Evolutionary conservation across 306 rosid genomes (phyloP).

Genomic region (Quercus parvula): DNA sequence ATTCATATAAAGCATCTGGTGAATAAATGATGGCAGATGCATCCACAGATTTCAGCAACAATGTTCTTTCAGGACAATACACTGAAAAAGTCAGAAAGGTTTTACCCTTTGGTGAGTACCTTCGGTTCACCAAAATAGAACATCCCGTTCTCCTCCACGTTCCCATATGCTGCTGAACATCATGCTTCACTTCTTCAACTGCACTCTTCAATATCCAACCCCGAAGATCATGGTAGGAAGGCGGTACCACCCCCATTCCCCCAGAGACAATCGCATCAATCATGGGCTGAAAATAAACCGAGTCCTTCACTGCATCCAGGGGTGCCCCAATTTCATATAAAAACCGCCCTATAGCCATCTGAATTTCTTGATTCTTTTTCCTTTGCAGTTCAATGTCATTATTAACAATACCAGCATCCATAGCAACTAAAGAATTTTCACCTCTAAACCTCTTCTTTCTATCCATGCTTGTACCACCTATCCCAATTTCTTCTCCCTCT

Average conservation of each 20-base stretch:
- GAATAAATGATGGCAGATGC: conserved; percentile 55
- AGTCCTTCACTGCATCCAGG: conserved; percentile 67
- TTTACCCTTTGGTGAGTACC: conserved; percentile 51
- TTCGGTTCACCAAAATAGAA: conserved; percentile 78
- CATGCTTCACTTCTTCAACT: conserved; percentile 68
- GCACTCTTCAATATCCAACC: conserved; percentile 82
- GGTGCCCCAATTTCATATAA: conserved; percentile 85
- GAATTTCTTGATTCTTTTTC: conserved; percentile 35
- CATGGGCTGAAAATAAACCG: conserved; percentile 79
- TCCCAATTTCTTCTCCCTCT: conserved; percentile 47
- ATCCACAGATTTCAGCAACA: conserved; percentile 70
- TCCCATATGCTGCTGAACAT: conserved; percentile 50
- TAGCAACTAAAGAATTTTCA: background rate
- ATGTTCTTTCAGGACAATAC: conserved; percentile 65
- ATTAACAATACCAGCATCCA: conserved; percentile 14
- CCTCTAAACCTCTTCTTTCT: too few species aligned
- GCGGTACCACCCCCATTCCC: conserved; percentile 42
- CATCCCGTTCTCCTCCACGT: conserved; percentile 77
- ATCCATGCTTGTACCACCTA: conserved; percentile 31
- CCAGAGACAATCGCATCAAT: conserved; percentile 72
- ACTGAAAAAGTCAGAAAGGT: conserved; percentile 45
- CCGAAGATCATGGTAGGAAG: conserved; percentile 65
- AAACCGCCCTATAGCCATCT: conserved; percentile 82
- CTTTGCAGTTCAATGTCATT: conserved; percentile 28
- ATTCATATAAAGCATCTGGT: conserved; percentile 45